A percentile compares a stretch with the other conserved stretches of the same genome.
Evolutionary conservation across 768 basidiomycete species (phyloP).

Genomic region (Leccinum fibrillosum): DNA sequence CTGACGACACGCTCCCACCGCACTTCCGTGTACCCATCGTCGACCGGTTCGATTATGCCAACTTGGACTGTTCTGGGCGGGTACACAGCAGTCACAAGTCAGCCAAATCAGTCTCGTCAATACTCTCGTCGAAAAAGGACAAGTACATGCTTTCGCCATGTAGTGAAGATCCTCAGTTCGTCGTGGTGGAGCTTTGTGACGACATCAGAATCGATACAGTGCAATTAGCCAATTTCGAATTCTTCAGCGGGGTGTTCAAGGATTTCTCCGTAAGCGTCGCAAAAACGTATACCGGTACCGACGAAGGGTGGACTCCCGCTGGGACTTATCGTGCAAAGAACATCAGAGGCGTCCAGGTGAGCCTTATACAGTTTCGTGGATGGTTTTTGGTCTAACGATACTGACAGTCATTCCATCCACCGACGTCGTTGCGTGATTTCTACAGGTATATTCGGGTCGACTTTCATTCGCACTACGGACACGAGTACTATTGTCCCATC

Average conservation of each 20-base stretch:
- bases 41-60: constrained; percentile 95
- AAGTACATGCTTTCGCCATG: constrained; percentile 97
- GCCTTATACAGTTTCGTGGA: constrained; percentile 19
- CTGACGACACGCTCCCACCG: constrained; percentile 40
- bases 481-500: constrained; percentile 95
- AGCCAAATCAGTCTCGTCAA: constrained; percentile 78
- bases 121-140: constrained; percentile 88
- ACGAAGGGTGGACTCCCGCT: constrained; percentile 65
- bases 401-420: constrained; percentile 71
- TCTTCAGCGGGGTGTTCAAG: constrained; percentile 95
- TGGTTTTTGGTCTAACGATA: not conserved
- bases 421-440: constrained; percentile 71
- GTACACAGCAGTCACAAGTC: constrained; percentile 80
- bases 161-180: constrained; percentile 57
- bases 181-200: constrained; percentile 95
- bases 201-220: constrained; percentile 96
- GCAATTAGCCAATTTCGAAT: constrained; percentile 95
- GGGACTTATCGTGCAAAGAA: constrained; percentile 88
- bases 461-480: constrained; percentile 90
- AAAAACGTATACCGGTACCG: constrained; percentile 67
- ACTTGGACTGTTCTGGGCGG: constrained; percentile 88
- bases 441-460: constrained; percentile 94
- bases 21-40: constrained; percentile 72
- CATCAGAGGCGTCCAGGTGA: constrained; percentile 84
- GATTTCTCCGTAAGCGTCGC: constrained; percentile 86